Evolutionary conservation across 257 asterid genomes (phyloP), one percentile per base, ranked within the genome.

Genomic region (Solanum chilense): DNA sequence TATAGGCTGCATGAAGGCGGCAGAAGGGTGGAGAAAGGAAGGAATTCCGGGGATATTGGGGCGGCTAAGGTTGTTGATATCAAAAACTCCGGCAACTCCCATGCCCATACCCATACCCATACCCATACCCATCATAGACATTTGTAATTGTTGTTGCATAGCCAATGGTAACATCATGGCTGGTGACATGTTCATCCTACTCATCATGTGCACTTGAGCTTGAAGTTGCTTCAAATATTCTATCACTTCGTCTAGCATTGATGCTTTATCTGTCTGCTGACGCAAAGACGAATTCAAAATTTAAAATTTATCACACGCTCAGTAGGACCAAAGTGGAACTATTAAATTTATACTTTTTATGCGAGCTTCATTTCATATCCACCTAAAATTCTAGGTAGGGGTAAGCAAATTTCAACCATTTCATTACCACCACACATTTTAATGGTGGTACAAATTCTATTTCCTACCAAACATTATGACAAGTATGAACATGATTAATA

Each of bases 241-340:
- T 76, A 96, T 94, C 29, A 92, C 99, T 91, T 96, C 99, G 88
- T 93, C 96, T 35, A 96, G 88, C 96, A 96, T 94, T 15, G 99
- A 96, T 20, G 99, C 98, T 90, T 96, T 95, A 82, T 96, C 98
- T 0, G 95, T 94, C 99, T 96, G 92, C 74, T 33, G 4, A n/a
- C 18, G 25, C 5, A 56, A 1, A 68, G 5, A 1, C 23, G 1
- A 6, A 68, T 68, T 29, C 39, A 68, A 27, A 29, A 0, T 68
- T 68, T 68, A 21, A 70, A 70, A 13, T 70, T 70, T 31, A 31
- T 70, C 33, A 33, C 16, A 31, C 15, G 8, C 37, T 27, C 5
- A 14, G 4, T 64, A 64, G 31, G 3, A 23, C 16, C 71, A 64
- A 64, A 64, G 29, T 60, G 3, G 0, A 58, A 9, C 69, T 8